Evolutionary conservation across 1,139 yeast genomes (phyloP).

Genomic region (Insectozyma bohioensis): DNA sequence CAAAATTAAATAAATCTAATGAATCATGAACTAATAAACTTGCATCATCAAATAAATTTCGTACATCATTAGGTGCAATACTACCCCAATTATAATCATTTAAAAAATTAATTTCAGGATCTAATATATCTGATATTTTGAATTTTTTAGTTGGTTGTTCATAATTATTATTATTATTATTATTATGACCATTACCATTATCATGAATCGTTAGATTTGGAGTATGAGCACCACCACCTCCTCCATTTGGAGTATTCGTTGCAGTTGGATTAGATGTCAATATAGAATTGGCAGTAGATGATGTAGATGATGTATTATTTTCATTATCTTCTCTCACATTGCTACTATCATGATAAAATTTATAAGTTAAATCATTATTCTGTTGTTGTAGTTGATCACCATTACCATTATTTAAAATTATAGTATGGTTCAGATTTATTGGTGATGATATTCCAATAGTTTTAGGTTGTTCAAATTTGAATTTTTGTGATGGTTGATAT

Average conservation of each 20-base stretch:
- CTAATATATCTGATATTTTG: slow-evolving; percentile 24
- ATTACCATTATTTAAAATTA: slow-evolving; percentile 3
- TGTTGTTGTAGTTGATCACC: slow-evolving; percentile 19
- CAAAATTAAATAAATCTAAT: slow-evolving; percentile 14
- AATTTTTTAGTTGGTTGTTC: slow-evolving; percentile 3
- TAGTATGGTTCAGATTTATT: too few relatives aligned
- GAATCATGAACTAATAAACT: slow-evolving; percentile 48
- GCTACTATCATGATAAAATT: too few relatives aligned
- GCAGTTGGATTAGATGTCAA: slow-evolving; percentile 15
- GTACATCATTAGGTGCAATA: slow-evolving; percentile 18
- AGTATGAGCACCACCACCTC: neutral
- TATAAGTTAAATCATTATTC: too few relatives aligned
- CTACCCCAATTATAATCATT: slow-evolving; percentile 13
- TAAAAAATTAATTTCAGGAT: slow-evolving; percentile 17
- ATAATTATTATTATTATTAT: neutral
- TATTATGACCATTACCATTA: neutral
- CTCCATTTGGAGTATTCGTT: neutral
- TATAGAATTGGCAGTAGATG: too few relatives aligned
- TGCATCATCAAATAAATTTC: slow-evolving; percentile 48
- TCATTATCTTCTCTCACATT: too few relatives aligned
- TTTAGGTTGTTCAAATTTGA: slow-evolving; percentile 19
- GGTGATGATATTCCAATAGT: neutral
- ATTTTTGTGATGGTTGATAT: slow-evolving; percentile 38
- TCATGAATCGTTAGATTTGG: neutral
- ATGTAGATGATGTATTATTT: too few relatives aligned